Base-by-base conservation (phyloP, 2,329 filamentous ascomycete species). In the Diplocarpon rosae region DNA sequence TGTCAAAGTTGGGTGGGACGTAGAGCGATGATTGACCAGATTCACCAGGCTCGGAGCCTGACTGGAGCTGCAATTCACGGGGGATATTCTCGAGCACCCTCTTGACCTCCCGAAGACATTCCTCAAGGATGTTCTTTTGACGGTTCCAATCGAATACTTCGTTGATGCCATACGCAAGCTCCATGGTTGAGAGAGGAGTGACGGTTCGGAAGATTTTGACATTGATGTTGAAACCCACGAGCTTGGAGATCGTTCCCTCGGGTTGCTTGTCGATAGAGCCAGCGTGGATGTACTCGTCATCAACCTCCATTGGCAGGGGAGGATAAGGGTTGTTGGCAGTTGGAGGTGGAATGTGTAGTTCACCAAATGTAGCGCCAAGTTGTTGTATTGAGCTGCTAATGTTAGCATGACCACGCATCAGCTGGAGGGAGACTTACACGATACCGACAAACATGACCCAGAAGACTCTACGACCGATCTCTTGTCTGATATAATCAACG, bases 151-250 rank as follows among this genome's bases (percentile, higher is more conserved):
- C 75, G 41, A 83, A 81, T 9, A 90, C 70, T 29, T 81, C 79
- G 46, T 83, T 81, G 56, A 86, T 80, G 10, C 86, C 86, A 61
- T 89, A 89, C 1, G 83, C 82, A 60, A 88, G 75, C 58, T 94
- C 87, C 56, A 88, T 76, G n/a, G 83, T 83, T 1, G 84, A 75
- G 3, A 93, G 67, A 3, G 80, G 72, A 45, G 85, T 86, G 71
- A 90, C 92, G 2, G 86, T 88, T 54, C 76, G 75, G 62, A 86
- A 93, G 30, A 92, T 78, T 40, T 80, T 76, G 29, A 87, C 78
- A 48, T 81, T 87, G 45, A 83, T 75, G 48, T 88, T 89, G 67
- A 93, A 95, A 0, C 85, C 88, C 0, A 82, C 78, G 37, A 94
- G 67, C 31, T 83, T 72, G 0, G 87, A 84, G 1, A 89, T 66